phyloP scores from a whole-genome alignment of 345 rosid species.

The Turnera subulata region DNA sequence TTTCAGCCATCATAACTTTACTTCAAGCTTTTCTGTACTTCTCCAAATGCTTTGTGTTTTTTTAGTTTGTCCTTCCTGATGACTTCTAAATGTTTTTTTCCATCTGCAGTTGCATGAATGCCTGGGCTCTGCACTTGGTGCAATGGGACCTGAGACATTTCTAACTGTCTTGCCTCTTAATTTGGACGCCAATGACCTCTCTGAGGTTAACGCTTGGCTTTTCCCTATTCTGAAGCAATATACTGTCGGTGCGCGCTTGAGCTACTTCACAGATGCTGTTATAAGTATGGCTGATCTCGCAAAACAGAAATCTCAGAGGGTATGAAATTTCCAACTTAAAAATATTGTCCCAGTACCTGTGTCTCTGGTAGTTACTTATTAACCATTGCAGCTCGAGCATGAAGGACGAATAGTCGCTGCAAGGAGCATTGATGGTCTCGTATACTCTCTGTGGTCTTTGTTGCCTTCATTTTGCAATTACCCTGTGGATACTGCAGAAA shows the following conservation, averaged over 20 bases:
- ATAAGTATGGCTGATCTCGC: slow-evolving; percentile 46
- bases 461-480: slow-evolving; percentile 91
- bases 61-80: slow-evolving; percentile 1
- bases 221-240: slow-evolving; percentile 92
- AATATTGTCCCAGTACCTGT: background rate
- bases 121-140: slow-evolving; percentile 88
- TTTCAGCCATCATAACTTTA: too few relatives aligned
- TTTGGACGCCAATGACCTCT: slow-evolving; percentile 68
- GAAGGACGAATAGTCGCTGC: slow-evolving; percentile 63
- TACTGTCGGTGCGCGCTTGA: slow-evolving; percentile 71
- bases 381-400: slow-evolving; percentile 57
- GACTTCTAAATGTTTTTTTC: slow-evolving; percentile 15
- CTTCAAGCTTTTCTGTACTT: too few relatives aligned
- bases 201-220: slow-evolving; percentile 88
- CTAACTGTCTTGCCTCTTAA: slow-evolving; percentile 65
- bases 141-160: slow-evolving; percentile 91
- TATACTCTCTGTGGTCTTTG: slow-evolving; percentile 82
- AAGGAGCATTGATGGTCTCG: slow-evolving; percentile 62
- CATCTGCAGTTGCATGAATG: slow-evolving; percentile 75
- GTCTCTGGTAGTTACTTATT: slow-evolving; percentile 17
- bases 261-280: slow-evolving; percentile 61
- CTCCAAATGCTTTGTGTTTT: background rate
- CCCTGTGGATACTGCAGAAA: slow-evolving; percentile 71
- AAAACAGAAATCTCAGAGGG: slow-evolving; percentile 65
- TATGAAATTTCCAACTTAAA: slow-evolving; percentile 8